Percentiles rank a stretch among this genome's conserved stretches.
Evolutionary conservation across 2,329 filamentous ascomycete genomes (phyloP).

Genomic region (Didymella lethalis): DNA sequence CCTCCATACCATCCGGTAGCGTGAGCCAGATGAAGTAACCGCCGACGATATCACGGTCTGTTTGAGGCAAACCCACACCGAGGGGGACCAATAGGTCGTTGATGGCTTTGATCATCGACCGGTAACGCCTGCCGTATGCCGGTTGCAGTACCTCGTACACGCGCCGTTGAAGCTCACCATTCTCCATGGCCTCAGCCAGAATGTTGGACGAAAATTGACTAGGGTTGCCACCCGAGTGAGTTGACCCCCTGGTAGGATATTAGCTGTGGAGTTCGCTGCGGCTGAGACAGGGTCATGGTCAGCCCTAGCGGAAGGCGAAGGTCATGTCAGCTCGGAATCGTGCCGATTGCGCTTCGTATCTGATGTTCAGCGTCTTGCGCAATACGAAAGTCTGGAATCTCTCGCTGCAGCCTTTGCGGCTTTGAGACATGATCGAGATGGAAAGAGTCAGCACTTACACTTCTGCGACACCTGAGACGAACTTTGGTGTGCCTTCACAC

Average conservation of each 20-base stretch:
- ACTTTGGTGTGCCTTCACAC: slow-evolving; percentile 74
- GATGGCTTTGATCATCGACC: slow-evolving; percentile 66
- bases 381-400: not conserved
- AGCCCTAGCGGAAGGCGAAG: slow-evolving; percentile 8
- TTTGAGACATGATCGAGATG: not conserved
- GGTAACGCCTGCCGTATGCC: slow-evolving; percentile 62
- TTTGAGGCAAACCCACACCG: slow-evolving; percentile 62
- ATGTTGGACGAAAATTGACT: slow-evolving; percentile 67
- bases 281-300: slow-evolving; percentile 13
- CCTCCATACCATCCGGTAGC: slow-evolving; percentile 64
- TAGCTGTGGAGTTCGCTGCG: slow-evolving; percentile 26
- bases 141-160: slow-evolving; percentile 64
- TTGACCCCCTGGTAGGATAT: slow-evolving; percentile 59
- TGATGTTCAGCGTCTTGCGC: slow-evolving; percentile 7
- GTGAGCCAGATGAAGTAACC: slow-evolving; percentile 88
- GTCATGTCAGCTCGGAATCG: slow-evolving; percentile 1
- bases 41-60: slow-evolving; percentile 65
- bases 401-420: not conserved
- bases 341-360: slow-evolving; percentile 6
- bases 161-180: slow-evolving; percentile 61
- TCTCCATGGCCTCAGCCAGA: slow-evolving; percentile 62
- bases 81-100: slow-evolving; percentile 67
- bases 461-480: slow-evolving; percentile 67
- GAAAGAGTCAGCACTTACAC: slow-evolving; percentile 54
- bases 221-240: slow-evolving; percentile 66